A percentile compares a stretch with the other conserved stretches of the same genome.
Conservation (phyloP, 1,139 yeast species). For the Keqinozyma sinolaborantium region DNA sequence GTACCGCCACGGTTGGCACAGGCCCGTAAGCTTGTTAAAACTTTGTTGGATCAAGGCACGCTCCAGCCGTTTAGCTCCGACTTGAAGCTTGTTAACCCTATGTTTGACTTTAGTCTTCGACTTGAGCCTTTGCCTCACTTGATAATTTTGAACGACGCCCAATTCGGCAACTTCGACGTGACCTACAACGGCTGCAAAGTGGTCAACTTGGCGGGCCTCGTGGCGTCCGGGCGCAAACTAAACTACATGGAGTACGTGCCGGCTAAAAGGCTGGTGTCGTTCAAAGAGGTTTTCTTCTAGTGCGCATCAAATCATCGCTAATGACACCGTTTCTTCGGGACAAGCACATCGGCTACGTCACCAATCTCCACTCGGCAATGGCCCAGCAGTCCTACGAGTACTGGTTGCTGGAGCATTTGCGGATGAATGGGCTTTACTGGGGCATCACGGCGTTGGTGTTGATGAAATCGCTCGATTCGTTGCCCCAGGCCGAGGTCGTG, state of each 20-base stretch:
- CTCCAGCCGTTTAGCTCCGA: constrained; percentile 71
- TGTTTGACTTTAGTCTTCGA: constrained; percentile 64
- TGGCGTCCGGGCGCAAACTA: constrained; percentile 42
- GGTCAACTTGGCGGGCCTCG: constrained; percentile 63
- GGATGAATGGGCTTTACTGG: constrained; percentile 95
- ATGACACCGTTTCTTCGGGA: constrained; percentile 7
- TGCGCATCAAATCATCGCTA: constrained; percentile 1
- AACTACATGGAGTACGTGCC: constrained; percentile 75
- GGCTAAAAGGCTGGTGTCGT: constrained; percentile 44
- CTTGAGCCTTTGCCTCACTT: constrained; percentile 79
- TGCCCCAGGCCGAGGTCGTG: constrained; percentile 60
- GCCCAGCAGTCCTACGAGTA: constrained; percentile 54
- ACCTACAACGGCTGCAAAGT: constrained; percentile 83
- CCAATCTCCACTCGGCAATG: constrained; percentile 32
- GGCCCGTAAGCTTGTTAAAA: constrained; percentile 73
- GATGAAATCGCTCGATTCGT: constrained; percentile 48
- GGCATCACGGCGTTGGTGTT: constrained; percentile 76
- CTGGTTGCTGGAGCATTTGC: constrained; percentile 86
- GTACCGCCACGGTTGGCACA: constrained; percentile 46
- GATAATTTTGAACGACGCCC: constrained; percentile 61
- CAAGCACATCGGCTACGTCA: constrained; percentile 35
- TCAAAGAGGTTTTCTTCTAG: constrained; percentile 42
- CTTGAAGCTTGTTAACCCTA: constrained; percentile 65
- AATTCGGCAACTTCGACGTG: constrained; percentile 69
- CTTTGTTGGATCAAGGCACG: constrained; percentile 82